These are phyloP conservation scores for Gynandropsis gynandra DNA, from an alignment of 345 rosid species.

Conservation along the genomic window DNA sequence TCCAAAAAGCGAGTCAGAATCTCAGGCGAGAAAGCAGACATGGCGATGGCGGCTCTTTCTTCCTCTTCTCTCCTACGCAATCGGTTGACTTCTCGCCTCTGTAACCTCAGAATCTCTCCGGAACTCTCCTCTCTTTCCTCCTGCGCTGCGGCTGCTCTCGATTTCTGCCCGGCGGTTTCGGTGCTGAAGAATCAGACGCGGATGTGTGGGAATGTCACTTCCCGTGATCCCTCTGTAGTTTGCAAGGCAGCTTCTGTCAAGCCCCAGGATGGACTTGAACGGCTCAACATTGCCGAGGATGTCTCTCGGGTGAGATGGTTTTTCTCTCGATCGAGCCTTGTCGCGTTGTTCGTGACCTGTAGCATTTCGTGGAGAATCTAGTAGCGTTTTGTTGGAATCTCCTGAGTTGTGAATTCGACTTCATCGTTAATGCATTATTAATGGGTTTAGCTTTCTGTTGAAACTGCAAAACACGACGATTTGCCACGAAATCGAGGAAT, in stretches of 20 bases:
- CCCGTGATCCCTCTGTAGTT: conserved; percentile 36
- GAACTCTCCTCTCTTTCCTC: conserved; percentile 21
- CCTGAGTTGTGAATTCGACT: no score
- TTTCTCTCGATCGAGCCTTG: neutral
- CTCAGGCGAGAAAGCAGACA: neutral
- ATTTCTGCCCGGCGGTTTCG: conserved; percentile 2
- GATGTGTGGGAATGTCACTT: conserved; percentile 19
- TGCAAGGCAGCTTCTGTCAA: conserved; percentile 58
- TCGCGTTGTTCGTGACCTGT: no score
- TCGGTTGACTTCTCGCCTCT: conserved; percentile 35
- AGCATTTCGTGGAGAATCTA: no score
- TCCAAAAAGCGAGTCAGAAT: conserved; percentile 11
- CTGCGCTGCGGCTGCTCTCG: conserved; percentile 16
- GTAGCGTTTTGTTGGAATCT: no score
- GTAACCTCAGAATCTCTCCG: conserved; percentile 26
- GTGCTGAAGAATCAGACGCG: conserved; percentile 24
- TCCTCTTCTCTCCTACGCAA: conserved; percentile 33
- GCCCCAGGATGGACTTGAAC: conserved; percentile 49
- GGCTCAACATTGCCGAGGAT: conserved; percentile 79
- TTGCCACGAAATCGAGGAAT: no score
- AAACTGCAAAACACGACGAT: no score
- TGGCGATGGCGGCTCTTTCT: conserved; percentile 30
- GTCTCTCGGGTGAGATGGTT: conserved; percentile 57
- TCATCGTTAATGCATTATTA: no score
- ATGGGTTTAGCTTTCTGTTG: no score